phyloP scores from a whole-genome alignment of 2,329 filamentous ascomycete genomes.

The Fusarium hostae region DNA sequence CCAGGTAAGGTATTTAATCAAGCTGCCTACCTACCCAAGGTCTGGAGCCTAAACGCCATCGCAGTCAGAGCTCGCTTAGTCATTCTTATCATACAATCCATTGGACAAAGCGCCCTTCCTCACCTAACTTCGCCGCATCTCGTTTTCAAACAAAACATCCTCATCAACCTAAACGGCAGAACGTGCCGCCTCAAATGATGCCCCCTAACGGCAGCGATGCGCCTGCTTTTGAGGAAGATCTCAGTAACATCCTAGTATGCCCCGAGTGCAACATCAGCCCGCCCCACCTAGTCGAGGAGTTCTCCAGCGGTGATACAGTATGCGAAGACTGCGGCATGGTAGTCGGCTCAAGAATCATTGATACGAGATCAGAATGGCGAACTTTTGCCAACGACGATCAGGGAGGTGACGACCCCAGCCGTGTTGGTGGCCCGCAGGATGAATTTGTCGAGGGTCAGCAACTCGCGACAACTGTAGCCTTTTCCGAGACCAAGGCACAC shows the following conservation, averaged over 20 bases:
- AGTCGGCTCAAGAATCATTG: slow-evolving; percentile 89
- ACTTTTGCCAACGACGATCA: slow-evolving; percentile 99
- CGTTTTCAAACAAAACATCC: slow-evolving; percentile 42
- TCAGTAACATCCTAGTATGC: slow-evolving; percentile 87
- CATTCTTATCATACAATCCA: slow-evolving; percentile 3
- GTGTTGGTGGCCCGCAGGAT: slow-evolving; percentile 95
- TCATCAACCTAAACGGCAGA: slow-evolving; percentile 55
- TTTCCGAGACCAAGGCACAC: slow-evolving; percentile 76
- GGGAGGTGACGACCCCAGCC: slow-evolving; percentile 94
- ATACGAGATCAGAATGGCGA: slow-evolving; percentile 97
- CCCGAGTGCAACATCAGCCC: slow-evolving; percentile 91
- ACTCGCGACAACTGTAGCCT: slow-evolving; percentile 88
- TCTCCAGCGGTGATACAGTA: slow-evolving; percentile 90
- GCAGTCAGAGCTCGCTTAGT: slow-evolving; percentile 18
- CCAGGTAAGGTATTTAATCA: not conserved
- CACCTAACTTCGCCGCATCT: slow-evolving; percentile 27
- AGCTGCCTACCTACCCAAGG: not conserved
- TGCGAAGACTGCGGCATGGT: slow-evolving; percentile 93
- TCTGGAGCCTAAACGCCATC: not conserved
- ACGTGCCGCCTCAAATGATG: slow-evolving; percentile 60
- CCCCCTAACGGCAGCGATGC: slow-evolving; percentile 50
- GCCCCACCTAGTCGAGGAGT: slow-evolving; percentile 94
- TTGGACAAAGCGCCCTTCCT: slow-evolving; percentile 25
- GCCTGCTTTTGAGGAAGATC: slow-evolving; percentile 77
- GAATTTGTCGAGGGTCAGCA: slow-evolving; percentile 90